A percentile compares a stretch with the other conserved stretches of the same genome.
Evolutionary conservation across 2,329 filamentous ascomycete species (phyloP).

Genomic region (Colletotrichum sp.): DNA sequence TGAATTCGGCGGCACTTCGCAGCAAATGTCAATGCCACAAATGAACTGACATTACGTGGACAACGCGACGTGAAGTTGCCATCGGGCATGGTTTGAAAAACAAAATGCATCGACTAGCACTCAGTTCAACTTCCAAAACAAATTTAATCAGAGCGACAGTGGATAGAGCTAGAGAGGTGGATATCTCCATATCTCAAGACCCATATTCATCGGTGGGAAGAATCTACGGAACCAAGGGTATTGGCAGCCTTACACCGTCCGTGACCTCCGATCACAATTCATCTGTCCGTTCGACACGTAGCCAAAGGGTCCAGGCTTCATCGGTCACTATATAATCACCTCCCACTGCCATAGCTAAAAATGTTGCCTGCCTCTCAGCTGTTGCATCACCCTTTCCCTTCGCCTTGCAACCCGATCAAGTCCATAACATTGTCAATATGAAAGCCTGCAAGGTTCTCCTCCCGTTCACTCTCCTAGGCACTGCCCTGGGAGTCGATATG

Average conservation of each 20-base stretch:
- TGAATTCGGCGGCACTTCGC: neutral
- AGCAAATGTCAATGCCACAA: neutral
- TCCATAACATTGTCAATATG: neutral
- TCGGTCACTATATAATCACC: neutral
- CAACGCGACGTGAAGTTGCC: neutral
- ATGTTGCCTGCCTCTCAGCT: neutral
- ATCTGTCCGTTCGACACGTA: neutral
- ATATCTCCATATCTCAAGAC: neutral
- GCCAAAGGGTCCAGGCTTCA: neutral
- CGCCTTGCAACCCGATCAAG: neutral
- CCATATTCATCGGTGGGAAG: neutral
- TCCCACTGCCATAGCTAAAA: neutral
- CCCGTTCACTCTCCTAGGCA: neutral
- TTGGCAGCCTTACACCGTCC: neutral
- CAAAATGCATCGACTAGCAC: neutral
- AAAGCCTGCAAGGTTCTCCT: neutral
- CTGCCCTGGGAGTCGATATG: conserved; percentile 1
- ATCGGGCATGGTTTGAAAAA: neutral
- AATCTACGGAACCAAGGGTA: neutral
- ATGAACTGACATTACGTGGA: neutral
- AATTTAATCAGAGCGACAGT: neutral
- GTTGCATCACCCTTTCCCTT: neutral
- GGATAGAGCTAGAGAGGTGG: neutral
- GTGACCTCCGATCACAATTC: neutral
- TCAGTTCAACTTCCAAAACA: neutral